Conservation (phyloP, 495 filamentous ascomycete species). For the Patellaria atrata region DNA sequence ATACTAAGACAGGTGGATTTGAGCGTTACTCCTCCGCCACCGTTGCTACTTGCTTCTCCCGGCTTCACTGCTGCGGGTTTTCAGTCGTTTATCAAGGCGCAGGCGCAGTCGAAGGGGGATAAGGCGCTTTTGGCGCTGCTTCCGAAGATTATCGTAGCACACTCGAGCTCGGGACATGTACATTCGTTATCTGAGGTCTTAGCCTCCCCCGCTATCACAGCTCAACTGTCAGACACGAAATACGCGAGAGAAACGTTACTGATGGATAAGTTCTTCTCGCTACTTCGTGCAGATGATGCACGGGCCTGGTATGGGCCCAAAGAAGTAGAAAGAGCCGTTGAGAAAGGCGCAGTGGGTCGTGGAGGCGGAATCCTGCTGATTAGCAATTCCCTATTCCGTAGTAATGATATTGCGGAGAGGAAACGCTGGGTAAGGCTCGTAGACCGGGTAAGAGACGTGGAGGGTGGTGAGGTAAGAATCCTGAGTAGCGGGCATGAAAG, state of each 20-base stretch:
- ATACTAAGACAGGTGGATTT: slow-evolving; percentile 70
- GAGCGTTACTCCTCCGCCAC: slow-evolving; percentile 31
- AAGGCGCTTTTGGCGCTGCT: slow-evolving; percentile 29
- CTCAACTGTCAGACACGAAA: slow-evolving; percentile 65
- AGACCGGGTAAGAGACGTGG: slow-evolving; percentile 69
- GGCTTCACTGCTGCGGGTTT: slow-evolving; percentile 76
- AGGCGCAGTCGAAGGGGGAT: slow-evolving; percentile 50
- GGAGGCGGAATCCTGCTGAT: slow-evolving; percentile 77
- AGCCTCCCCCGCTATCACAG: slow-evolving; percentile 58
- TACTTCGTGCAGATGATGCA: slow-evolving; percentile 73
- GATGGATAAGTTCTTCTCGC: slow-evolving; percentile 74
- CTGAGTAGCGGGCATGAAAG: slow-evolving; percentile 92
- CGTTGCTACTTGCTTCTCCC: slow-evolving; percentile 76
- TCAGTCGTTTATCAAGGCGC: slow-evolving; percentile 60
- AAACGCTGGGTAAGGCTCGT: slow-evolving; percentile 75
- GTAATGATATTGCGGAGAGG: slow-evolving; percentile 63
- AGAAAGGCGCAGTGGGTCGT: slow-evolving; percentile 74
- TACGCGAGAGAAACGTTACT: slow-evolving; percentile 70
- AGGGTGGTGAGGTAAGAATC: slow-evolving; percentile 76
- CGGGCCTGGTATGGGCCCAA: slow-evolving; percentile 81
- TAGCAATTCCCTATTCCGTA: slow-evolving; percentile 72
- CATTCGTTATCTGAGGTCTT: slow-evolving; percentile 79
- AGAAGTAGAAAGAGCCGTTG: slow-evolving; percentile 75
- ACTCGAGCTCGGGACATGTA: slow-evolving; percentile 70
- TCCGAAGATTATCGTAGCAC: slow-evolving; percentile 55